A percentile compares a stretch with the other conserved stretches of the same genome.
Evolutionary conservation across 345 rosid species (phyloP).

Genomic region (Acer yangbiense): DNA sequence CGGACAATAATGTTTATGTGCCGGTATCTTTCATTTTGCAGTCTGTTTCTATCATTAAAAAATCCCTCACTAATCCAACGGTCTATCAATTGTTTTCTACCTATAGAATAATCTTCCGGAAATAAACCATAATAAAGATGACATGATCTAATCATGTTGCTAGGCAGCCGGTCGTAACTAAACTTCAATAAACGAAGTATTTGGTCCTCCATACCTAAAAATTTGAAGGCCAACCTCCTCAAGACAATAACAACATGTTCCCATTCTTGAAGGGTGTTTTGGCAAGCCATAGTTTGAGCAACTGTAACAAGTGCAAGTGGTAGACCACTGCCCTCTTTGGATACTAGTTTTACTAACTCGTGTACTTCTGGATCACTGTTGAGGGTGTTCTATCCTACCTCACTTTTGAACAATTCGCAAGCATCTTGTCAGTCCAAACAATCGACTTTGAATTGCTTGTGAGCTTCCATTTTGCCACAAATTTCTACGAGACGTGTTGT

Average conservation of each 20-base stretch:
- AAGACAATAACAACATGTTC: background rate
- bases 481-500: background rate
- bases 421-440: too few species aligned
- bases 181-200: constrained; percentile 2
- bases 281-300: background rate
- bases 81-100: too few species aligned
- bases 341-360: too few species aligned
- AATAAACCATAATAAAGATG: background rate
- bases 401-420: too few species aligned
- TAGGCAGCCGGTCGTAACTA: constrained; percentile 4
- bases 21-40: too few species aligned
- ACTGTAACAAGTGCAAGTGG: background rate
- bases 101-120: background rate
- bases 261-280: background rate
- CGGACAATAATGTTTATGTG: too few species aligned
- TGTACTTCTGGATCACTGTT: too few species aligned
- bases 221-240: background rate
- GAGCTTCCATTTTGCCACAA: background rate
- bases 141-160: constrained; percentile 5
- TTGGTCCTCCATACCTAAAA: constrained; percentile 2
- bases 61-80: background rate
- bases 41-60: background rate
- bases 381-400: too few species aligned
- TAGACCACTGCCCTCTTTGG: too few species aligned
- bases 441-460: too few species aligned